Percentiles rank a stretch among this genome's conserved stretches.
These are phyloP conservation scores for Mentha longifolia DNA, from an alignment of 257 asterid species.

Conservation along the genomic window DNA sequence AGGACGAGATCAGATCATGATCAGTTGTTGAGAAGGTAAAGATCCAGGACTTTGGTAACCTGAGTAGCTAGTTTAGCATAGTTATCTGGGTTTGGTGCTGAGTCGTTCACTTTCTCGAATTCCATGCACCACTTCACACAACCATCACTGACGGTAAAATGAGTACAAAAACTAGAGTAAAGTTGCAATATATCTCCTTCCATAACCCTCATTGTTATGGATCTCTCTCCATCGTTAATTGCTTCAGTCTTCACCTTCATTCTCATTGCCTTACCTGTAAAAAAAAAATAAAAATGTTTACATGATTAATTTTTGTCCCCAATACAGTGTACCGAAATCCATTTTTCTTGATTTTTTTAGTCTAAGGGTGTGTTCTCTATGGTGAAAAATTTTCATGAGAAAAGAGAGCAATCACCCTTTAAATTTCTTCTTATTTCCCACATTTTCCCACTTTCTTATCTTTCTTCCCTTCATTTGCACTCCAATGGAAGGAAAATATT, in stretches of 20 bases:
- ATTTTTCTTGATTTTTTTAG: no score
- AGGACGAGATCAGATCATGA: background rate
- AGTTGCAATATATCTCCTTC: slow-evolving; percentile 37
- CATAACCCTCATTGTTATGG: background rate
- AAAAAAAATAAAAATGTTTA: no score
- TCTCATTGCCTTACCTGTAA: slow-evolving; percentile 24
- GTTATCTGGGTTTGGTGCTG: slow-evolving; percentile 40
- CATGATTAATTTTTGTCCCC: no score
- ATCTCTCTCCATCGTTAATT: slow-evolving; percentile 34
- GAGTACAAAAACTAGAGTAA: slow-evolving; percentile 27
- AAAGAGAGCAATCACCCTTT: no score
- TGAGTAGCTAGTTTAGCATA: slow-evolving; percentile 28
- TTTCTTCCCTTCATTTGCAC: no score
- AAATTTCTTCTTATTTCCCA: no score
- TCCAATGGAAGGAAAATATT: no score
- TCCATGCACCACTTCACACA: slow-evolving; percentile 32
- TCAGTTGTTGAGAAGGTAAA: slow-evolving; percentile 31
- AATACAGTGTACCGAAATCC: no score
- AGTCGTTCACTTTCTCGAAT: slow-evolving; percentile 32
- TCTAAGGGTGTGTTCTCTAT: no score
- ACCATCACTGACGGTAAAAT: slow-evolving; percentile 17
- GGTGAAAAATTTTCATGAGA: no score
- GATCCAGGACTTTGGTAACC: slow-evolving; percentile 31
- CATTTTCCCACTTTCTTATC: no score
- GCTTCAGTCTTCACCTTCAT: slow-evolving; percentile 31